phyloP scores from a whole-genome alignment of 1,284 basidiomycete species.

The Naganishia liquefaciens region DNA sequence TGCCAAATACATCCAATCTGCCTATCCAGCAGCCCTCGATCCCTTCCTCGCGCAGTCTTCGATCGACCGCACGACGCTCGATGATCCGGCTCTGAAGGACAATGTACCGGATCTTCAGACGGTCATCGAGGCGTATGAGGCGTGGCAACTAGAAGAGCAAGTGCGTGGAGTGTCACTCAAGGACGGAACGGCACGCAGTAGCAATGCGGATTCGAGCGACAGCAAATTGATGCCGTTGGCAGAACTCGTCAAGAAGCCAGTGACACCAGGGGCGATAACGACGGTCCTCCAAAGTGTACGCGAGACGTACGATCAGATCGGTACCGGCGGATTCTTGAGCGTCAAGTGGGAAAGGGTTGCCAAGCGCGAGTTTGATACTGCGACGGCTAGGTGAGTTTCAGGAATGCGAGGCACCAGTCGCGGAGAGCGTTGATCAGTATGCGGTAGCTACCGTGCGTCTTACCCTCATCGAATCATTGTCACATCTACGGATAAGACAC shows the following conservation, averaged over 20 bases:
- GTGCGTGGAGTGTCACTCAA: slow-evolving; percentile 33
- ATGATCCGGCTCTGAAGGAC: slow-evolving; percentile 30
- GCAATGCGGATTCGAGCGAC: slow-evolving; percentile 35
- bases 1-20: slow-evolving; percentile 46
- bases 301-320: slow-evolving; percentile 41
- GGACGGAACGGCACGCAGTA: slow-evolving; percentile 1
- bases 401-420: background rate
- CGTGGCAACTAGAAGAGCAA: slow-evolving; percentile 36
- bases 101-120: slow-evolving; percentile 46
- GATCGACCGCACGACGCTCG: slow-evolving; percentile 21
- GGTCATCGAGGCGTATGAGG: slow-evolving; percentile 42
- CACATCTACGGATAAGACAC: slow-evolving; percentile 78
- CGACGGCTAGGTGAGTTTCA: slow-evolving; percentile 43
- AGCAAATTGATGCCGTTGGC: slow-evolving; percentile 37
- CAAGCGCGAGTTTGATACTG: slow-evolving; percentile 46
- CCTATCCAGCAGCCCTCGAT: slow-evolving; percentile 46
- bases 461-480: slow-evolving; percentile 62
- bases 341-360: slow-evolving; percentile 40
- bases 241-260: slow-evolving; percentile 2
- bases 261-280: background rate
- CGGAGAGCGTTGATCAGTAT: background rate
- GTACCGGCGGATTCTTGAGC: slow-evolving; percentile 47
- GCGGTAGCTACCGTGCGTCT: slow-evolving; percentile 37
- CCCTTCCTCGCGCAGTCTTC: slow-evolving; percentile 44
- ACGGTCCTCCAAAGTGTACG: slow-evolving; percentile 33